These are phyloP conservation scores for Trichoderma simmonsii DNA, from an alignment of 2,329 filamentous ascomycete genomes.

Conservation along the genomic window DNA sequence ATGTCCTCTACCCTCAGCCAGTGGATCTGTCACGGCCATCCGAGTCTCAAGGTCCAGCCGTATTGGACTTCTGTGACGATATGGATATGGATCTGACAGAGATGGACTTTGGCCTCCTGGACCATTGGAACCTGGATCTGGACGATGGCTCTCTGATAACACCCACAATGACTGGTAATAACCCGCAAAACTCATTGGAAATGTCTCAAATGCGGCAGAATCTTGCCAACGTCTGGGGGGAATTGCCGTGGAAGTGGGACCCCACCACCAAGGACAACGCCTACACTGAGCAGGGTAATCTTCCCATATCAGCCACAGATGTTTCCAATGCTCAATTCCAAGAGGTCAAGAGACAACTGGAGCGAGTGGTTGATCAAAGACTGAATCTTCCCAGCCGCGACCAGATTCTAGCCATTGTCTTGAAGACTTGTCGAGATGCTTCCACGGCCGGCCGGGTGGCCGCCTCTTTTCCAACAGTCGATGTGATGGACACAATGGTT, in stretches of 20 bases:
- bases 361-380: constrained; percentile 42
- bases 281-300: constrained; percentile 44
- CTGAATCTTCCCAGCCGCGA: constrained; percentile 53
- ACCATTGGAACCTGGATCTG: constrained; percentile 46
- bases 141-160: constrained; percentile 2
- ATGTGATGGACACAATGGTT: constrained; percentile 58
- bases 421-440: constrained; percentile 54
- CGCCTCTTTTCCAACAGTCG: constrained; percentile 60
- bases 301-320: constrained; percentile 43
- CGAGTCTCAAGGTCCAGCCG: constrained; percentile 42
- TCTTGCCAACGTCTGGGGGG: constrained; percentile 48
- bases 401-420: constrained; percentile 60
- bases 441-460: constrained; percentile 51
- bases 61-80: constrained; percentile 51
- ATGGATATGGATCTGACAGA: constrained; percentile 50
- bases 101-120: constrained; percentile 49
- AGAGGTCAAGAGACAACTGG: constrained; percentile 35
- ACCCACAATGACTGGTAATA: constrained; percentile 6
- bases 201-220: constrained; percentile 46
- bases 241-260: constrained; percentile 51
- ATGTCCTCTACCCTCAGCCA: constrained; percentile 49
- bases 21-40: constrained; percentile 35
- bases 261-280: constrained; percentile 43
- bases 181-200: constrained; percentile 40
- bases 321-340: constrained; percentile 38